Base-by-base conservation (phyloP, 768 basidiomycete genomes). In the Lactarius indigo region DNA sequence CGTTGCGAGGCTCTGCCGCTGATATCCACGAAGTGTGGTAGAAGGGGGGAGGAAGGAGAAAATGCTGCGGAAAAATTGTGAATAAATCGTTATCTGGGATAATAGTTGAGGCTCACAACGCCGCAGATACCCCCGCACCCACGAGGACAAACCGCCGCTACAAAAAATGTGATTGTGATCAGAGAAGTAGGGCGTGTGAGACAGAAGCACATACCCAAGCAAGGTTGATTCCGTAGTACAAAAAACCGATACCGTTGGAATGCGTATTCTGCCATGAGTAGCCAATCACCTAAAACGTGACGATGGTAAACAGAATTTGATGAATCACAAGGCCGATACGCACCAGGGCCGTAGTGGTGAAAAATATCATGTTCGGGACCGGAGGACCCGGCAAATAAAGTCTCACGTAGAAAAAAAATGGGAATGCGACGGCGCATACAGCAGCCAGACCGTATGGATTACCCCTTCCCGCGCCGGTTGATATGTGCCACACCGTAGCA, bases 321-420 rank as follows among this genome's bases (percentile, higher is more conserved):
- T 13, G 1, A 28, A n/a, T 17, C 37, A 23, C 28, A 41, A 60
- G 23, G n/a, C 18, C n/a, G 10, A 33, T 13, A 75, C 84, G 31
- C 64, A 90, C 90, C 78, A 91, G 74, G 31, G 79, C 79, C 15
- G 79, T 71, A 1, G 90, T 92, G 9, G 89, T 83, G 70, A 86
- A 87, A 72, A 87, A 84, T 26, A 91, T 83, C 35, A 90, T 78
- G 61, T 86, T 86, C n/a, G 84, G 87, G 81, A 92, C 84, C 0
- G 88, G 87, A 1, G 86, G 81, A 12, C 85, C 86, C 1, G 91
- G 89, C 82, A 84, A 90, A 75, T 92, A 90, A 23, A 92, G 74
- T 56, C 88, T 79, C n/a, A 83, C 79, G 71, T 84, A 91, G 74
- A 87, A 87, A 71, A 92, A 82, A 70, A 89, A 79, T 0, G 92